Evolutionary conservation across 192 early-diverging fungal species (phyloP), one percentile per base, ranked within the genome.

Genomic region (Coemansia sp.): DNA sequence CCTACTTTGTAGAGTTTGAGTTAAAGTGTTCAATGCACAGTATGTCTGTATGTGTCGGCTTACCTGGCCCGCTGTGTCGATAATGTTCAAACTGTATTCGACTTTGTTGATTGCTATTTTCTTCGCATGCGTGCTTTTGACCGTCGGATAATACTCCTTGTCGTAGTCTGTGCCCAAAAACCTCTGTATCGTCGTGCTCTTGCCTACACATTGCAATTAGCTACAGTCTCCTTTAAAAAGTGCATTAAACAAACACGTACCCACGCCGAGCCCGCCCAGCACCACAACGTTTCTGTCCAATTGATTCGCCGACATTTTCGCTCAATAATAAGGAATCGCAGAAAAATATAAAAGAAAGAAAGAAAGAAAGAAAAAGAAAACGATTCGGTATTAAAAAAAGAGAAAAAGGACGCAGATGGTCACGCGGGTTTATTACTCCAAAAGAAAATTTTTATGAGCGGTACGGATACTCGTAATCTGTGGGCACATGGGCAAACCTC

Each of bases 11-110:
- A 26, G 5, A 26, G 26, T 26, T n/a, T n/a, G n/a, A n/a, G n/a
- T n/a, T n/a, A n/a, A n/a, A n/a, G n/a, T n/a, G n/a, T n/a, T n/a
- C n/a, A n/a, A n/a, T n/a, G n/a, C n/a, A n/a, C n/a, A n/a, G n/a
- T n/a, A n/a, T n/a, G n/a, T n/a, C n/a, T n/a, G n/a, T n/a, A n/a
- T n/a, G n/a, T n/a, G n/a, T n/a, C n/a, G n/a, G n/a, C n/a, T n/a
- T 88, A 87, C 87, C 85, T 96, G 94, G 56, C 97, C 97, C 7
- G 97, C 93, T 8, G 97, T 97, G 71, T 98, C 97, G 64, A 94
- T 90, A 51, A 97, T 96, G 60, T 92, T 93, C 31, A 89, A 84
- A 36, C 85, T 86, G 60, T 94, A 96, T 71, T 97, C 94, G 69
- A 91, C 86, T 14, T 89, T 87, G 69, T 82, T 82, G 59, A 91